phyloP scores from a whole-genome alignment of 179 eudicot species.

The Spergularia azorica region DNA sequence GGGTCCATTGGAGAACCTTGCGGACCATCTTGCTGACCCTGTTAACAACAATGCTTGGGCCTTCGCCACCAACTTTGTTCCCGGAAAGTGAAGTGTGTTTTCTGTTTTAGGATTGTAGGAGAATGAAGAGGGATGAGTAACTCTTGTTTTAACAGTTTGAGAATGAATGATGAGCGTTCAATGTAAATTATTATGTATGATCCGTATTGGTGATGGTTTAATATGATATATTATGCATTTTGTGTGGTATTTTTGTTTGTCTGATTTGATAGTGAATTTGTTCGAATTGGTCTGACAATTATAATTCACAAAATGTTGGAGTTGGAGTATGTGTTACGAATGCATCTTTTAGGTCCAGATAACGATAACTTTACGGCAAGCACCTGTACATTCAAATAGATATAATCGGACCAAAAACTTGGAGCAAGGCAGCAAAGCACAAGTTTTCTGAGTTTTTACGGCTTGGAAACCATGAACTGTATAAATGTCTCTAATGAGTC shows the following conservation, averaged over 20 bases:
- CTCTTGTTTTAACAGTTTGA: background rate
- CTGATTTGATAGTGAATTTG: too few relatives aligned
- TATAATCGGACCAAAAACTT: too few relatives aligned
- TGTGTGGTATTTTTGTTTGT: background rate
- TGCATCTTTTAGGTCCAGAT: too few relatives aligned
- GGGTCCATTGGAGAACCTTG: constrained; percentile 77
- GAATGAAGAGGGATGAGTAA: background rate
- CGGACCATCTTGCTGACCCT: constrained; percentile 69
- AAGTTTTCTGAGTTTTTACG: too few relatives aligned
- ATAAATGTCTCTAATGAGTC: too few relatives aligned
- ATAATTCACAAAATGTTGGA: too few relatives aligned
- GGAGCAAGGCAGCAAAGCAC: too few relatives aligned
- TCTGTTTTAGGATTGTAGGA: background rate
- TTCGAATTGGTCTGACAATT: too few relatives aligned
- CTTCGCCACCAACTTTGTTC: constrained; percentile 71
- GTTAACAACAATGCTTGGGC: constrained; percentile 77
- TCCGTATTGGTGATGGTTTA: background rate
- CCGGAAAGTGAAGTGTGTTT: constrained; percentile 45
- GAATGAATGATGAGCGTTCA: constrained; percentile 2
- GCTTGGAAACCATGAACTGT: too few relatives aligned
- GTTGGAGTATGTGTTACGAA: too few relatives aligned
- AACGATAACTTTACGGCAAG: too few relatives aligned
- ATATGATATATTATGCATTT: background rate
- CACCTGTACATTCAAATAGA: too few relatives aligned
- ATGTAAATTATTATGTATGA: background rate